Base-by-base conservation (phyloP, 2,329 filamentous ascomycete species). In the Aphanocladium album region DNA sequence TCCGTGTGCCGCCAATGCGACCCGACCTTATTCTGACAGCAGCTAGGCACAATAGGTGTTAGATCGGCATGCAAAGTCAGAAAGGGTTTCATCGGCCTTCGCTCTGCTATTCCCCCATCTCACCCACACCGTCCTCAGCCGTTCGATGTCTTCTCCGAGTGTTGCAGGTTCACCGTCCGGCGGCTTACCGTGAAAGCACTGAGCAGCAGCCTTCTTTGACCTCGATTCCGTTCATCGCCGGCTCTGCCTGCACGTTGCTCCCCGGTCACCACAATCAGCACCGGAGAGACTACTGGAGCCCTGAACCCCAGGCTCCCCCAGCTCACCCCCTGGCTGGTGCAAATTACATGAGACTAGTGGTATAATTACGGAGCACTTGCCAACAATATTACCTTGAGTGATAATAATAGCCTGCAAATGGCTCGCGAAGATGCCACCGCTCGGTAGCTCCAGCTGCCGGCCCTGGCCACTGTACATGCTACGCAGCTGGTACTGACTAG, bases 1-100 rank as follows among this genome's bases (percentile, higher is more conserved):
- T 53, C 57, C 57, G 39, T 59, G 37, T 59, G 57, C 57, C 57
- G 57, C 57, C 57, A 59, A 59, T 59, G 57, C 57, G 57, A 59
- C 57, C 39, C n/a, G 47, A 53, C 47, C 57, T 59, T 59, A 59
- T 59, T 59, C 57, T 59, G 37, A 59, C 57, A 59, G 47, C 39
- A 59, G 47, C 57, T 59, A 59, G 19, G 39, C 47, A 52, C 16
- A 30, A 59, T 45, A 17, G n/a, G 39, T 46, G 27, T 27, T 59
- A 59, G 57, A 52, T 59, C 49, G 35, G 41, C 57, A 39, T 35
- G 27, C 27, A 59, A 53, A 59, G 39, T 53, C 37, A 39, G 49
- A 53, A 46, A 27, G 19, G 39, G 57, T 53, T 59, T 52, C 57
- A 53, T 59, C 57, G 27, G 49, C 2, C 39, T 33, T 53, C 39